phyloP scores from a whole-genome alignment of 805 yeast genomes.

The Grigorovia yakushimaensis region DNA sequence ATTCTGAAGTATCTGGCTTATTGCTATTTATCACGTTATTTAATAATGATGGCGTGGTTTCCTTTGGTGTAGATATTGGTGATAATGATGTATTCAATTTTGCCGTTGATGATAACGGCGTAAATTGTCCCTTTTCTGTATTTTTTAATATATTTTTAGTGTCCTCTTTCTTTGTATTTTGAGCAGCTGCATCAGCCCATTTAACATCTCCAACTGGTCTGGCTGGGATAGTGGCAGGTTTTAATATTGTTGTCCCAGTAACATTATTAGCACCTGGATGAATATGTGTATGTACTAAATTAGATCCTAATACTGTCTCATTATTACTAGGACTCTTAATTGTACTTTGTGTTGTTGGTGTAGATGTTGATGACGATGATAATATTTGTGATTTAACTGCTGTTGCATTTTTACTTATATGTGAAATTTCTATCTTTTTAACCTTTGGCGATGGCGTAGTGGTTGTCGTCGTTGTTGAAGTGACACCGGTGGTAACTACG shows the following conservation, averaged over 20 bases:
- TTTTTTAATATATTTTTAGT: constrained; percentile 3
- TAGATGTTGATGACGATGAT: constrained; percentile 5
- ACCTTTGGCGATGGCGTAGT: constrained; percentile 12
- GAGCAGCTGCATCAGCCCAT: constrained; percentile 49
- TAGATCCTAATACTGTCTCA: constrained; percentile 5
- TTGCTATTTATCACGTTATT: background rate
- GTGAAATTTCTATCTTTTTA: constrained; percentile 1
- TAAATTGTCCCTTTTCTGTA: background rate
- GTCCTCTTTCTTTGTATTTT: constrained; percentile 20
- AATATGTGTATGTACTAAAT: constrained; percentile 23
- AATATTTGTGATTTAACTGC: background rate
- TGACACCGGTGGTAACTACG: background rate
- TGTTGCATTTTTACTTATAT: constrained; percentile 1
- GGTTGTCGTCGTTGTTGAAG: background rate
- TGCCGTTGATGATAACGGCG: constrained; percentile 4
- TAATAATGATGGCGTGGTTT: constrained; percentile 6
- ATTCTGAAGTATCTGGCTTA: constrained; percentile 1
- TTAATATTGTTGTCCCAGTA: constrained; percentile 29
- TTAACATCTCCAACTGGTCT: constrained; percentile 45
- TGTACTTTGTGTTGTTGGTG: constrained; percentile 10
- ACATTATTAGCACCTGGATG: constrained; percentile 26
- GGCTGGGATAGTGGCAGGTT: constrained; percentile 45
- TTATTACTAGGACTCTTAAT: constrained; percentile 11
- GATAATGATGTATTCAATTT: background rate
- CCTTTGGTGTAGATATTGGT: constrained; percentile 11